These are phyloP conservation scores for Saccharomyces paradoxus DNA, from an alignment of 805 yeast species.

Conservation along the genomic window DNA sequence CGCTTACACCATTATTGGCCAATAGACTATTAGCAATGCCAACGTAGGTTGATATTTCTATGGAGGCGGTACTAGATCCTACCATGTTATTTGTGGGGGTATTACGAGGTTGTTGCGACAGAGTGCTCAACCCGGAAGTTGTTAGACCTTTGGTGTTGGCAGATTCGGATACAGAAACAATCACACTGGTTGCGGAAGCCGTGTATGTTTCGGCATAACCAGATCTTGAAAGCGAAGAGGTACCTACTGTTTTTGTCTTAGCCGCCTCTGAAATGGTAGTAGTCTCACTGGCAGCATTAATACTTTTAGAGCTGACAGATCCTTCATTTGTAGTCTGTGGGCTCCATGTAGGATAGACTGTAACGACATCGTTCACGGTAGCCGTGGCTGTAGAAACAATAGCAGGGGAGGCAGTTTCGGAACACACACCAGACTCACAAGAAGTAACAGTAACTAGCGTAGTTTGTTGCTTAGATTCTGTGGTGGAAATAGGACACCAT, in stretches of 20 bases:
- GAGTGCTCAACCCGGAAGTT: slow-evolving; percentile 6
- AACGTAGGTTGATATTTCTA: slow-evolving; percentile 13
- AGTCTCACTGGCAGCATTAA: slow-evolving; percentile 12
- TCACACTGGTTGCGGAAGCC: slow-evolving; percentile 16
- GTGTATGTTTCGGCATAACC: slow-evolving; percentile 24
- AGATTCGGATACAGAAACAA: slow-evolving; percentile 21
- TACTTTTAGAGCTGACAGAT: slow-evolving; percentile 11
- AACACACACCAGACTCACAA: no score
- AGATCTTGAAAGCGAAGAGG: slow-evolving; percentile 3
- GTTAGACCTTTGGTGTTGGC: slow-evolving; percentile 13
- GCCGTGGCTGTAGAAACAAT: slow-evolving; percentile 27
- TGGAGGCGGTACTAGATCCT: slow-evolving; percentile 7
- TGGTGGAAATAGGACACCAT: slow-evolving; percentile 20
- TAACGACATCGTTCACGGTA: slow-evolving; percentile 26
- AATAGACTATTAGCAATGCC: slow-evolving; percentile 8
- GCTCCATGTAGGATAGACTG: slow-evolving; percentile 27
- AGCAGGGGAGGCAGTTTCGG: slow-evolving; percentile 19
- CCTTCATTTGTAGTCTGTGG: slow-evolving; percentile 17
- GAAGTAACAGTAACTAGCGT: background rate
- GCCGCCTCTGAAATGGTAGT: slow-evolving; percentile 1
- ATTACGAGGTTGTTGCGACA: slow-evolving; percentile 4
- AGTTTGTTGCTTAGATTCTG: slow-evolving; percentile 10
- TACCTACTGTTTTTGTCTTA: slow-evolving; percentile 24
- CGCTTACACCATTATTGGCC: slow-evolving; percentile 7
- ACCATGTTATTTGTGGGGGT: slow-evolving; percentile 21